These are phyloP conservation scores for Castanea sativa DNA, from an alignment of 306 rosid genomes.

Conservation along the genomic window DNA sequence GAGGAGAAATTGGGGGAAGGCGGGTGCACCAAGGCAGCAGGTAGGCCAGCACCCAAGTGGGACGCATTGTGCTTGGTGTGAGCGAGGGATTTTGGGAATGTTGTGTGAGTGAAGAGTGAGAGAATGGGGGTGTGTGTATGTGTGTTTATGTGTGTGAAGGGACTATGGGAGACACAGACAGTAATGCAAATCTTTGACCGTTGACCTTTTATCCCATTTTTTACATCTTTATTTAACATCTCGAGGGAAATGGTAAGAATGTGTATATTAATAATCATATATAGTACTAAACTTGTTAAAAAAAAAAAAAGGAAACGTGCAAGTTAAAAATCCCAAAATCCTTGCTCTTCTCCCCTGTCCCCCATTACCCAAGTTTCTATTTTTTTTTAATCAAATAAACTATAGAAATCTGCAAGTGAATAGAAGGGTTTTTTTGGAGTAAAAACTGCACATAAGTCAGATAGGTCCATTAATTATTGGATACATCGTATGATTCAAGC, in stretches of 20 bases:
- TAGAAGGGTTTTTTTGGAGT: neutral
- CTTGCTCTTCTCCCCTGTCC: constrained; percentile 7
- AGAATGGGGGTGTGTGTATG: constrained; percentile 17
- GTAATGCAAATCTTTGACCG: constrained; percentile 83
- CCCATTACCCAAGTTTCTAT: neutral
- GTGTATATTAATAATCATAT: too few species aligned
- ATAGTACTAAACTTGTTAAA: neutral
- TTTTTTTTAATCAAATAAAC: neutral
- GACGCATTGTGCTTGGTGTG: constrained; percentile 60
- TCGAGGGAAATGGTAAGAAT: constrained; percentile 35
- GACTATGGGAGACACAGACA: constrained; percentile 59
- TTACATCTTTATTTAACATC: constrained; percentile 55
- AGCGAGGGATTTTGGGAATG: constrained; percentile 71
- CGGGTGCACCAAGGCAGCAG: constrained; percentile 60
- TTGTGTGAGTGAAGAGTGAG: constrained; percentile 29
- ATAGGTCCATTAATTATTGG: neutral
- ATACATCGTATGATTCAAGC: neutral
- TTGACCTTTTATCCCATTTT: constrained; percentile 35
- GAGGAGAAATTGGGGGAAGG: constrained; percentile 35
- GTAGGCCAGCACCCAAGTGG: constrained; percentile 65
- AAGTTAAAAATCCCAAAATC: neutral
- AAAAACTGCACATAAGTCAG: neutral
- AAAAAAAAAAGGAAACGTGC: neutral
- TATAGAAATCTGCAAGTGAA: neutral
- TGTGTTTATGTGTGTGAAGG: constrained; percentile 12